Evolutionary conservation across 164 flowering plant species (phyloP).

Genomic region (Vitis amurensis): DNA sequence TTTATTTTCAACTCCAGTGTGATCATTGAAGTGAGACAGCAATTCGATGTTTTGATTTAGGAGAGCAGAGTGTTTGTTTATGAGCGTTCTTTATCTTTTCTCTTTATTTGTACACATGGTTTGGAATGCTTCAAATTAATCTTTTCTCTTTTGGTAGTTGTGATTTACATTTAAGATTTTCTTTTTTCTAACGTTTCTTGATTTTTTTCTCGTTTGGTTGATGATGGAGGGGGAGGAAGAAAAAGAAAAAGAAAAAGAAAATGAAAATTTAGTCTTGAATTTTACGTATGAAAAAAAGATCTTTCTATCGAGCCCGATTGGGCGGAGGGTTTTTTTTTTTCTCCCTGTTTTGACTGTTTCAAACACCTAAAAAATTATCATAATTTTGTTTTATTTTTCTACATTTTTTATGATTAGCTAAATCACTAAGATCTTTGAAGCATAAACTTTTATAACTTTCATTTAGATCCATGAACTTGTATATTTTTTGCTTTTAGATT

Average conservation of each 20-base stretch:
- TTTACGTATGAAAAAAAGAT: too few relatives aligned
- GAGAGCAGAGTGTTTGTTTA: too few relatives aligned
- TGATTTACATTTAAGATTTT: not conserved
- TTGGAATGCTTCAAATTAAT: not conserved
- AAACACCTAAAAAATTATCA: too few relatives aligned
- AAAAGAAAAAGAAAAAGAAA: not conserved
- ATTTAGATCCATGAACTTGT: not conserved
- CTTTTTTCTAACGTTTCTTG: too few relatives aligned
- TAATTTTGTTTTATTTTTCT: not conserved
- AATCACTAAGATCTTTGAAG: not conserved
- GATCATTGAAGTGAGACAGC: not conserved
- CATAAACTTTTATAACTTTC: not conserved
- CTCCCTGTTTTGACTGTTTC: too few relatives aligned
- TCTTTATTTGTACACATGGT: not conserved
- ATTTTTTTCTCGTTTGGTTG: not conserved
- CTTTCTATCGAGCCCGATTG: too few relatives aligned
- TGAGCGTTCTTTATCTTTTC: too few relatives aligned
- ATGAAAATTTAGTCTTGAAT: not conserved
- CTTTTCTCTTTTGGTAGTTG: too few relatives aligned
- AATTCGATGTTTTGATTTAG: too few relatives aligned
- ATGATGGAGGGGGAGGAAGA: not conserved
- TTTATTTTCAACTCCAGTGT: not conserved
- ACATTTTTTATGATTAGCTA: too few relatives aligned
- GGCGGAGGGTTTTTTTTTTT: too few relatives aligned
- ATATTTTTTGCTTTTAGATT: too few relatives aligned